These are phyloP conservation scores for Dunaliella sp. DNA, from an alignment of 139 green algal species.

Conservation along the genomic window DNA sequence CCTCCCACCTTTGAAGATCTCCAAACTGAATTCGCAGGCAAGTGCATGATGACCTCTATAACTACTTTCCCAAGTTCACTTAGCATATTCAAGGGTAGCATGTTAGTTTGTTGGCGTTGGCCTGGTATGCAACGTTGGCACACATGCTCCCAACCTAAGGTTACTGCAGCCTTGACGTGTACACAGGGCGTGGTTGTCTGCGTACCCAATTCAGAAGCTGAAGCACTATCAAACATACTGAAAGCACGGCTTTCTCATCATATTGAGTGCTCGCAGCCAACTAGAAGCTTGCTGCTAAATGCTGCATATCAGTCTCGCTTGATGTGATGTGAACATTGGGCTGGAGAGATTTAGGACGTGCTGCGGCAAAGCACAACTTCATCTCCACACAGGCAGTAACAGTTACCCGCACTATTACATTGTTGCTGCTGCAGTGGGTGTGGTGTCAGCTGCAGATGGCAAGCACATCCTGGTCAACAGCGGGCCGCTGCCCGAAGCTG, in stretches of 20 bases:
- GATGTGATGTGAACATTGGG: too few relatives aligned
- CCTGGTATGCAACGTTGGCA: not conserved
- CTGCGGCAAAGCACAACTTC: too few relatives aligned
- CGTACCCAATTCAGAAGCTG: too few relatives aligned
- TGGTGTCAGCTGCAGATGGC: constrained; percentile 43
- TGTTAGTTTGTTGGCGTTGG: not conserved
- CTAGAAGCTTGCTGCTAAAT: too few relatives aligned
- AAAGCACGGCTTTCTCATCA: too few relatives aligned
- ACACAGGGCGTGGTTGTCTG: not conserved
- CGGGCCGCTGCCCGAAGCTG: constrained; percentile 77
- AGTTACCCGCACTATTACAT: too few relatives aligned
- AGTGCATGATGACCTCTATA: constrained; percentile 16
- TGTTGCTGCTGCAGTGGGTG: constrained; percentile 20
- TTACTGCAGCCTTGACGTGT: not conserved
- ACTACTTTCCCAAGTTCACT: not conserved
- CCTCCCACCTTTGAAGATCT: constrained; percentile 82
- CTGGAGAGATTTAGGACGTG: too few relatives aligned
- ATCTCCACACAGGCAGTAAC: too few relatives aligned
- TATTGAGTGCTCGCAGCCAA: too few relatives aligned
- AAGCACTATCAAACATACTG: too few relatives aligned
- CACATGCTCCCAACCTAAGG: not conserved
- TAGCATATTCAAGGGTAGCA: not conserved
- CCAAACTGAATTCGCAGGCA: constrained; percentile 70
- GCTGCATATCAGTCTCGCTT: too few relatives aligned
- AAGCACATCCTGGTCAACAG: constrained; percentile 70